A percentile compares a stretch with the other conserved stretches of the same genome.
Evolutionary conservation across 1,284 basidiomycete genomes (phyloP).

Genomic region (Lignosus rhinocerotis): DNA sequence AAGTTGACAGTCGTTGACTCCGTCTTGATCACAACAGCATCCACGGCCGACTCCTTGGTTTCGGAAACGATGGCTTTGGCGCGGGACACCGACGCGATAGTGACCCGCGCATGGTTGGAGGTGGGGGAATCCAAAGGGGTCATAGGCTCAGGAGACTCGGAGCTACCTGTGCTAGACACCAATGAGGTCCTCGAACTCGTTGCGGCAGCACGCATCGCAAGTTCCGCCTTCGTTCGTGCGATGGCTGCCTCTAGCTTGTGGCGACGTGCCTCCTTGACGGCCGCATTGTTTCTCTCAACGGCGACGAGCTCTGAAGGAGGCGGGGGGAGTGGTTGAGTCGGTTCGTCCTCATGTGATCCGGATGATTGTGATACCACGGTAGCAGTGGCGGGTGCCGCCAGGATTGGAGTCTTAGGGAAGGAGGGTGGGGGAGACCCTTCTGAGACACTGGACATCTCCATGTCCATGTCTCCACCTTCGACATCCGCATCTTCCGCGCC

Average conservation of each 20-base stretch:
- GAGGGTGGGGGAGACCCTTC: neutral
- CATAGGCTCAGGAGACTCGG: slow-evolving; percentile 17
- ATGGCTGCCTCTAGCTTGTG: slow-evolving; percentile 4
- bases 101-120: neutral
- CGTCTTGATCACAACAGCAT: slow-evolving; percentile 1
- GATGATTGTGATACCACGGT: neutral
- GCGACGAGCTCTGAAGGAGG: neutral
- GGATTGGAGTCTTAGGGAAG: neutral
- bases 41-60: neutral
- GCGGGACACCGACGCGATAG: neutral
- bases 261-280: slow-evolving; percentile 1
- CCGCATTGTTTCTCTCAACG: neutral
- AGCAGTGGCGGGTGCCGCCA: neutral
- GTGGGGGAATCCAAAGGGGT: slow-evolving; percentile 8
- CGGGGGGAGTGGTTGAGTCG: neutral
- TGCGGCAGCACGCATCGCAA: neutral
- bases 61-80: neutral
- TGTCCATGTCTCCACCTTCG: slow-evolving; percentile 15
- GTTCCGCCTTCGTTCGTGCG: slow-evolving; percentile 9
- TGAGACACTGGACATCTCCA: slow-evolving; percentile 10
- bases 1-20: slow-evolving; percentile 25
- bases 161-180: slow-evolving; percentile 7
- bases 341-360: neutral
- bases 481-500: slow-evolving; percentile 10
- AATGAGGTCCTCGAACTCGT: slow-evolving; percentile 6